phyloP scores from a whole-genome alignment of 441 rosid species.

The Pelargonium citronellum region DNA sequence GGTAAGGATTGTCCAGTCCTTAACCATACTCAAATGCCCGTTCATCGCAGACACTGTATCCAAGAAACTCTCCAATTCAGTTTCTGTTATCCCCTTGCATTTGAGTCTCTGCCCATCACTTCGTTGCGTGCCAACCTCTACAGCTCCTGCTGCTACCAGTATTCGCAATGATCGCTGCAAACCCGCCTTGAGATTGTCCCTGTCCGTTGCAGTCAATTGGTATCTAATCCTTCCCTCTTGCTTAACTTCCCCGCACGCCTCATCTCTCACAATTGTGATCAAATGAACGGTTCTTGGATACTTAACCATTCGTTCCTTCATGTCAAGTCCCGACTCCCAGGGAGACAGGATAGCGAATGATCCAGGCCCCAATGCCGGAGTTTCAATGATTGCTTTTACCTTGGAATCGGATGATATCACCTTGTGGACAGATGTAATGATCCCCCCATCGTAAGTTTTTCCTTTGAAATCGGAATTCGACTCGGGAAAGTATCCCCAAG shows the following conservation, averaged over 20 bases:
- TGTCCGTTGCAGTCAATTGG: conserved; percentile 34
- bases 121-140: conserved; percentile 78
- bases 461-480: conserved; percentile 46
- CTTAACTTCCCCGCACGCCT: conserved; percentile 52
- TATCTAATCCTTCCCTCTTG: conserved; percentile 55
- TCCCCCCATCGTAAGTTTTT: conserved; percentile 65
- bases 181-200: conserved; percentile 51
- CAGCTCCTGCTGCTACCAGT: conserved; percentile 82
- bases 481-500: conserved; percentile 89
- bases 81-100: conserved; percentile 43
- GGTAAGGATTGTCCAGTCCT: conserved; percentile 45
- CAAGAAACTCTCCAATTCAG: conserved; percentile 52
- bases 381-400: conserved; percentile 62
- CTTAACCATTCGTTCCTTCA: conserved; percentile 52
- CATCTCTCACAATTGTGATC: conserved; percentile 52
- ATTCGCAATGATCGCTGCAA: conserved; percentile 60
- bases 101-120: conserved; percentile 69
- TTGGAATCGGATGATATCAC: conserved; percentile 35
- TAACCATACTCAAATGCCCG: conserved; percentile 33
- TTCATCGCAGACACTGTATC: conserved; percentile 35
- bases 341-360: conserved; percentile 44
- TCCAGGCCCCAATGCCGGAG: conserved; percentile 62
- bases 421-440: conserved; percentile 66
- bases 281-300: conserved; percentile 65
- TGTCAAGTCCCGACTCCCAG: conserved; percentile 68